Conservation (phyloP, 768 basidiomycete genomes). For the Mycena olivaceomarginata region DNA sequence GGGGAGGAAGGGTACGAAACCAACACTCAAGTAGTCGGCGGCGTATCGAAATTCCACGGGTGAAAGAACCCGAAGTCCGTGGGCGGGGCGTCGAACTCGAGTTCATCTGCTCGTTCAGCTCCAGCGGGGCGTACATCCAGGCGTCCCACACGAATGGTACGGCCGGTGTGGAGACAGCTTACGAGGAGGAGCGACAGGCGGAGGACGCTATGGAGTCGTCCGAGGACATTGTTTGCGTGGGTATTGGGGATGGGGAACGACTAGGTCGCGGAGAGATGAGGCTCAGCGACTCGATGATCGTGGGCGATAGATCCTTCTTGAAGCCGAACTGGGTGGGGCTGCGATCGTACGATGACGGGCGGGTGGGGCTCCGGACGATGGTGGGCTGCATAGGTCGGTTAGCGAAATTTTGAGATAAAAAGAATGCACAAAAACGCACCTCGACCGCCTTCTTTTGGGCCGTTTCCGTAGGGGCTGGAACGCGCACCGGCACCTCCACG, state of each 20-base stretch:
- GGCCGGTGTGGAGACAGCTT: not conserved
- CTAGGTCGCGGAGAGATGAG: not conserved
- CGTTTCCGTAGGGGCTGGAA: not conserved
- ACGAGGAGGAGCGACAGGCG: not conserved
- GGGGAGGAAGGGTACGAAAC: no score
- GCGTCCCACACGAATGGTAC: conserved; percentile 12
- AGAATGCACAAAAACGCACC: not conserved
- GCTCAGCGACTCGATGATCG: conserved; percentile 18
- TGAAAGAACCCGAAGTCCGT: conserved; percentile 24
- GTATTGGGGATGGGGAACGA: conserved; percentile 8
- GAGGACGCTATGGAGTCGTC: not conserved
- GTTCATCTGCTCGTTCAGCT: not conserved
- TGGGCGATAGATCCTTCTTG: conserved; percentile 20
- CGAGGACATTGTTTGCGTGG: not conserved
- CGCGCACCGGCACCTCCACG: not conserved
- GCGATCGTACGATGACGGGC: conserved; percentile 14
- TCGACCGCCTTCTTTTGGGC: not conserved
- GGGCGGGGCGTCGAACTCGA: not conserved
- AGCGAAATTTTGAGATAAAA: not conserved
- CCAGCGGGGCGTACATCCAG: conserved; percentile 10
- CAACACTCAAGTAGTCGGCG: not conserved
- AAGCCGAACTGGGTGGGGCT: conserved; percentile 31
- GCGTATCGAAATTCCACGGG: not conserved
- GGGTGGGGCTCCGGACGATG: conserved; percentile 15
- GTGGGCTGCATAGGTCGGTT: not conserved